Percentiles rank a stretch among this genome's conserved stretches.
phyloP scores from a whole-genome alignment of 306 rosid genomes.

The Vicia faba region DNA sequence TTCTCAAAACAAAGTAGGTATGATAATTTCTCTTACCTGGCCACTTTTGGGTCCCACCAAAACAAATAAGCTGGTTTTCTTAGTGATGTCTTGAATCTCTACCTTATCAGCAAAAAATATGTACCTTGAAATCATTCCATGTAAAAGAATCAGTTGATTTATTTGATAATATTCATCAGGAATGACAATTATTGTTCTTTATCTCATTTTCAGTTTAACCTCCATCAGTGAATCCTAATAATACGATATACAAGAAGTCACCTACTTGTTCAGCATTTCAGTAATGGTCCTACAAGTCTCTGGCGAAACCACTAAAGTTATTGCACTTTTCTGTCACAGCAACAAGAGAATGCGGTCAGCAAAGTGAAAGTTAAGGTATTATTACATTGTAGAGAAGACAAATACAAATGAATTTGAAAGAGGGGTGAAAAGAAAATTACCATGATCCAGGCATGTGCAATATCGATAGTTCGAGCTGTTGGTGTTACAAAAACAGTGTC shows the following conservation, averaged over 20 bases:
- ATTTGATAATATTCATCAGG: slow-evolving; percentile 33
- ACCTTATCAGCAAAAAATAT: slow-evolving; percentile 87
- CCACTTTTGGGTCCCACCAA: slow-evolving; percentile 86
- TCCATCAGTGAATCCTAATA: slow-evolving; percentile 5
- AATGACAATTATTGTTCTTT: slow-evolving; percentile 19
- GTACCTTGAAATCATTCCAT: slow-evolving; percentile 56
- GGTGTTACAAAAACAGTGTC: slow-evolving; percentile 96
- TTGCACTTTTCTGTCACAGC: slow-evolving; percentile 69
- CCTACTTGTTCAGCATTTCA: slow-evolving; percentile 84
- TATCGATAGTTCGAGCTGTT: slow-evolving; percentile 96
- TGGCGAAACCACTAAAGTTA: slow-evolving; percentile 69
- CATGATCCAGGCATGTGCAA: slow-evolving; percentile 92
- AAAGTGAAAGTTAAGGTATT: slow-evolving; percentile 13
- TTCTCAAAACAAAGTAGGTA: slow-evolving; percentile 17
- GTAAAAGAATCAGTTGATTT: slow-evolving; percentile 25
- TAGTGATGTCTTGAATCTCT: slow-evolving; percentile 84
- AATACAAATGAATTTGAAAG: slow-evolving; percentile 11
- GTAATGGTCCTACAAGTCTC: slow-evolving; percentile 57
- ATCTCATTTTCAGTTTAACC: slow-evolving; percentile 1
- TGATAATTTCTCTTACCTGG: slow-evolving; percentile 58
- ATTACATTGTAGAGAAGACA: slow-evolving; percentile 32
- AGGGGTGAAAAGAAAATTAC: slow-evolving; percentile 45
- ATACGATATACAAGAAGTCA: slow-evolving; percentile 32
- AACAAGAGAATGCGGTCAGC: slow-evolving; percentile 32
- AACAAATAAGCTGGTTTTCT: slow-evolving; percentile 79